Base-by-base conservation (phyloP, 176 grass and related monocot genomes). In the Pontederia crassipes region DNA sequence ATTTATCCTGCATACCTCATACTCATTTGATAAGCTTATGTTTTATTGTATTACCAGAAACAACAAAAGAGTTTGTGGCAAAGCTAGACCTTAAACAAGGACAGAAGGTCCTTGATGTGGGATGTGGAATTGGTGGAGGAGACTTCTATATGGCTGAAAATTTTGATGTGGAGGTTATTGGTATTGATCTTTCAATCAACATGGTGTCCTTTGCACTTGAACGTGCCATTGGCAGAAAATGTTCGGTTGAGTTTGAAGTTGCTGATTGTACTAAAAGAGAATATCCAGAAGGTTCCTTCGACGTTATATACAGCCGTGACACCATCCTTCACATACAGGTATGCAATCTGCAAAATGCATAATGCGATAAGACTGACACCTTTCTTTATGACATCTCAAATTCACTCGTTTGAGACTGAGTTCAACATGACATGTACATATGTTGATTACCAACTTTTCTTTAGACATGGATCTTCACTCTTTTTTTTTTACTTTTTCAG, bases 121-220 rank as follows among this genome's bases (percentile, higher is more conserved):
- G 93, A 16, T 98, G 93, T 6, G 93, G 93, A 20, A 98, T 98
- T 24, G 93, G 93, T 57, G 93, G 93, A 14, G 93, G 93, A 0
- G 87, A 98, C 51, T 98, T 98, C 46, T 92, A 98, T 58, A 98
- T 98, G 93, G 81, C 93, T 71, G 93, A 86, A 13, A 92, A 91
- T 52, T 92, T 81, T 17, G 87, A 92, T 64, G 84, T 66, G n/a
- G 81, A 98, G 73, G 87, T 98, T 35, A 76, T 98, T 28, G 93
- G 93, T 18, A 98, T 98, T 13, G 93, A 98, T 66, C 93, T 98
- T 62, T 98, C 93, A 17, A 83, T 98, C 45, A 98, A 98, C 74
- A 98, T 98, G 93, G 59, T 98, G 40, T 98, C 93, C 14, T 92
- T 98, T 72, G 93, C 93, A 26, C 83, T 98, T 14, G 93, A 98